Base-by-base conservation (phyloP, 108 stramenopile species). In the Aureococcus anophagefferens region DNA sequence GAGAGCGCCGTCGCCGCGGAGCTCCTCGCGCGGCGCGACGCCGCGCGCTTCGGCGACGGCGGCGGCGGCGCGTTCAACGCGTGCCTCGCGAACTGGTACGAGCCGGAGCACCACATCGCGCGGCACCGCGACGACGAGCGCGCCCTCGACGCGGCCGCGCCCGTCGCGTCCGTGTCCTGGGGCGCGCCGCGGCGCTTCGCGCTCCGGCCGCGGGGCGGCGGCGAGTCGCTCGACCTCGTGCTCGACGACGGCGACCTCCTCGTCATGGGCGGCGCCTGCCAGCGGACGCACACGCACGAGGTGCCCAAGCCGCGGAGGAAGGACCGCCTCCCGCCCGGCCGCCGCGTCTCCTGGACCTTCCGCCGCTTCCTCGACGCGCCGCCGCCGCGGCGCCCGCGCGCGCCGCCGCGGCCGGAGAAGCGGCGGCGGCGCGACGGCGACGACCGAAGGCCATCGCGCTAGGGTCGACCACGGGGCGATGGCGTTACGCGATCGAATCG, bases 21-120 rank as follows among this genome's bases (percentile, higher is more conserved):
- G 13, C 40, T 44, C 9, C 40, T 44, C 40, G 5, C 40, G 5
- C 9, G 13, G 13, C 13, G 40, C 13, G 13, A 44, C 40, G 40
- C 5, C 5, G 40, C 40, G 9, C n/a, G n/a, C n/a, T n/a, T n/a
- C n/a, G n/a, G n/a, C n/a, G 9, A 11, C 40, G 40, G 40, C 9
- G 5, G 9, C 40, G 40, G 40, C 9, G 5, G 9, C 40, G 40
- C 64, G 9, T 83, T 83, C 72, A 86, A 86, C 66, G 65, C 67
- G 14, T 83, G 82, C 63, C 68, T 86, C n/a, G 65, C 75, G 40
- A 86, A 86, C 73, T 86, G 85, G 85, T 86, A 86, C 67, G 69
- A 78, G 34, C 80, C 77, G 0, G 64, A 81, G 0, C 74, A 86
- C 40, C 35, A 63, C 63, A 83, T 86, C 66, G 85, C 80, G 36